Conservation (phyloP, 2,329 filamentous ascomycete species). For the Talaromyces atroroseus region DNA sequence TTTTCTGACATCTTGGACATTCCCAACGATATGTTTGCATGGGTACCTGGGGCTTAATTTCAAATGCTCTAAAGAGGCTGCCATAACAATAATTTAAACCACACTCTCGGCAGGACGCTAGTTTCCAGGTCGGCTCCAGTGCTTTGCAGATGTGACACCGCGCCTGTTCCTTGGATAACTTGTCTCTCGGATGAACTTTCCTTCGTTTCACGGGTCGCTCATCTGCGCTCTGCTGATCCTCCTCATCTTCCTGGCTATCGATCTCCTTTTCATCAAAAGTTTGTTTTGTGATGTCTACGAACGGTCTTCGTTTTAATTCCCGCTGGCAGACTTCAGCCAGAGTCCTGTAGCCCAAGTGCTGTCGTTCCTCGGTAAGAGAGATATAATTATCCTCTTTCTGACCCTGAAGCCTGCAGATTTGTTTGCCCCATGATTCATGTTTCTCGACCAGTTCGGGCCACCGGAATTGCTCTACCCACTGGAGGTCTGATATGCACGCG, state of each 20-base stretch:
- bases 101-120: constrained; percentile 75
- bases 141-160: constrained; percentile 79
- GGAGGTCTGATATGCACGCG: constrained; percentile 74
- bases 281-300: constrained; percentile 70
- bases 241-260: constrained; percentile 47
- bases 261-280: constrained; percentile 27
- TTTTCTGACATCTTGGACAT: constrained; percentile 78
- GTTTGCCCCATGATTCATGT: constrained; percentile 76
- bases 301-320: constrained; percentile 72
- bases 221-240: constrained; percentile 37
- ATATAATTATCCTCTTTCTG: constrained; percentile 59
- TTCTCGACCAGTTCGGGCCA: constrained; percentile 73
- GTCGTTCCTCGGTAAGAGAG: constrained; percentile 61
- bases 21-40: constrained; percentile 79
- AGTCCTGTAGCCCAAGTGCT: constrained; percentile 65
- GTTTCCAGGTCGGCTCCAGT: constrained; percentile 75
- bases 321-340: constrained; percentile 92
- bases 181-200: constrained; percentile 48
- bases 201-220: constrained; percentile 59
- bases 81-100: constrained; percentile 82
- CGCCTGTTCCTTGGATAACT: constrained; percentile 46
- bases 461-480: constrained; percentile 88
- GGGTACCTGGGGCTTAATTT: constrained; percentile 75
- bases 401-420: constrained; percentile 69
- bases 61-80: constrained; percentile 84